Percentiles rank a stretch among this genome's conserved stretches.
Evolutionary conservation across 345 rosid genomes (phyloP).

Genomic region (Barbarea vulgaris): DNA sequence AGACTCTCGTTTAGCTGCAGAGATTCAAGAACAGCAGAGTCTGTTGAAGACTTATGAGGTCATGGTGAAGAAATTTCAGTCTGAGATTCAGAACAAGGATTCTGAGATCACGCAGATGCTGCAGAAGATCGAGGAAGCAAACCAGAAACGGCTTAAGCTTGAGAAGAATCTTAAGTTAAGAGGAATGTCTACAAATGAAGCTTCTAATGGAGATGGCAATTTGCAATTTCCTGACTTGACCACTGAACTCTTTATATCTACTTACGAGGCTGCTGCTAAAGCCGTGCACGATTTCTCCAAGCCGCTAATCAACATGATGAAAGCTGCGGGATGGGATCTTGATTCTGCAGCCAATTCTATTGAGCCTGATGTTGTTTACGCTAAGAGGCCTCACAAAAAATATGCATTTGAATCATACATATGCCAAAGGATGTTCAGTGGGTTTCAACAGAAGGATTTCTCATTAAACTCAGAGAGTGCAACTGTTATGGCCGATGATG

Average conservation of each 20-base stretch:
- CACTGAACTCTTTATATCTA: conserved; percentile 60
- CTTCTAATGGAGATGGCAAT: conserved; percentile 48
- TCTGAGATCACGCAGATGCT: conserved; percentile 74
- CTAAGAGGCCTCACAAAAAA: conserved; percentile 84
- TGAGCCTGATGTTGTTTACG: conserved; percentile 69
- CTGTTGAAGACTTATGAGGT: conserved; percentile 85
- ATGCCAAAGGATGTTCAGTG: conserved; percentile 78
- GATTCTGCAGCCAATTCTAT: conserved; percentile 84
- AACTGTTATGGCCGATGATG: conserved; percentile 29
- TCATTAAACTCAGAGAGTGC: conserved; percentile 48
- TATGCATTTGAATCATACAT: conserved; percentile 85
- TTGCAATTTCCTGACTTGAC: conserved; percentile 55
- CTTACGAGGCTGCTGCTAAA: conserved; percentile 66
- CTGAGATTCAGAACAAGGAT: conserved; percentile 87
- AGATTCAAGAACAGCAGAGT: conserved; percentile 89
- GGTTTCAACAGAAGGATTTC: conserved; percentile 70
- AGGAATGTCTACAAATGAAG: conserved; percentile 70
- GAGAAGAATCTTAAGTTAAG: conserved; percentile 85
- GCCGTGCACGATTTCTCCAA: conserved; percentile 87
- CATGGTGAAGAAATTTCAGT: conserved; percentile 88
- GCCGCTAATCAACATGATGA: conserved; percentile 86
- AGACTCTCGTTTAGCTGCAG: conserved; percentile 89
- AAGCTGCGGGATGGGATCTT: conserved; percentile 94
- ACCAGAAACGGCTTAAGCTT: conserved; percentile 65
- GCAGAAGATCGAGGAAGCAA: conserved; percentile 76